Base-by-base conservation (phyloP, 306 rosid genomes). In the Castanopsis chinensis region DNA sequence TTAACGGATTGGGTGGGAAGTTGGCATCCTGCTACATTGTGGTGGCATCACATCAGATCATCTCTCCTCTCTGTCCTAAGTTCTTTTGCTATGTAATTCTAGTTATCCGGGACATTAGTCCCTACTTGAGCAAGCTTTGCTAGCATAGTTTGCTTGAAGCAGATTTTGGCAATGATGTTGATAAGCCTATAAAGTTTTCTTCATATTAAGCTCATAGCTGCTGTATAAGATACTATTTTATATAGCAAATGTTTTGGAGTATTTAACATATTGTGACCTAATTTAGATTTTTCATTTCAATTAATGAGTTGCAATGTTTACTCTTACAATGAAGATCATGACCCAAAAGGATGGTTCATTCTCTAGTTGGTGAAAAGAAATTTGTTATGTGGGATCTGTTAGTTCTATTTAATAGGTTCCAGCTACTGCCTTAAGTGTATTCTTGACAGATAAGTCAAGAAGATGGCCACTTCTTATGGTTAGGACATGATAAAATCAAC, bases 1-100 rank as follows among this genome's bases (percentile, higher is more conserved):
- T 76, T 94, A 64, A 80, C 91, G 28, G 91, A 90, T 37, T 94
- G 97, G 97, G 85, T 86, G 21, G 83, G 86, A 45, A 88, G 81
- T 82, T 92, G 97, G 97, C 76, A 86, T 45, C 77, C 85, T 70
- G 20, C 76, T 2, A 21, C 87, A n/a, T n/a, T n/a, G 3, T 72
- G 84, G 71, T 65, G 35, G 17, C 74, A 13, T 30, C 45, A 53
- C 27, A 58, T 28, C 11, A 21, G 11, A 7, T 41, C 45, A 11
- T 30, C 49, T 2, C 74, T 67, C 71, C 71, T 1, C 69, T 61
- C 1, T 61, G 37, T 19, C 25, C 25, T 41, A 41, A 41, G 19
- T 11, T 21, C 20, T 71, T 49, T 61, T 27, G n/a, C 30, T 25
- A 33, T 72, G 87, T 76, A 30, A 7, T 76, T 69, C 25, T 33